A percentile compares a stretch with the other conserved stretches of the same genome.
Evolutionary conservation across 2,329 filamentous ascomycete genomes (phyloP).

Genomic region (Geosmithia morbida): DNA sequence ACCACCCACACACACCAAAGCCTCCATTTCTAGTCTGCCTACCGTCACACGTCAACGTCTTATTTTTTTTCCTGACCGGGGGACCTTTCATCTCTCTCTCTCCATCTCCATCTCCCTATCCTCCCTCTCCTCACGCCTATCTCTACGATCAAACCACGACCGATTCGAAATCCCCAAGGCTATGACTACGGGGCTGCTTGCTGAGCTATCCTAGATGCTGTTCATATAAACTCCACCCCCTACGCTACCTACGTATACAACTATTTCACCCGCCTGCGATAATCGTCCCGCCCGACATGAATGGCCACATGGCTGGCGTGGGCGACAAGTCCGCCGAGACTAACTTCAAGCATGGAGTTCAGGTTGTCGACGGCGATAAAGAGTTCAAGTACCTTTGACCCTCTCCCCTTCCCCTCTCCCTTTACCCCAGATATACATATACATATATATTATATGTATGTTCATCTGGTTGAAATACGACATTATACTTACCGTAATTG

Average conservation of each 20-base stretch:
- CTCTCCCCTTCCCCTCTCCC: background rate
- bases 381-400: conserved; percentile 68
- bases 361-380: conserved; percentile 87
- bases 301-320: conserved; percentile 67
- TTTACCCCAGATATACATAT: background rate
- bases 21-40: too few species aligned
- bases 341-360: conserved; percentile 83
- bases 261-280: background rate
- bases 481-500: too few species aligned
- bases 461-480: too few species aligned
- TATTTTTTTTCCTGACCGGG: background rate
- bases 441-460: too few species aligned
- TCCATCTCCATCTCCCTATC: background rate
- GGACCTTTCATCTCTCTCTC: too few species aligned
- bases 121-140: background rate
- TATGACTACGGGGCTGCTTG: too few species aligned
- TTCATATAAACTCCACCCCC: background rate
- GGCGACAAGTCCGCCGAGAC: conserved; percentile 49
- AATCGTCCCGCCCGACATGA: conserved; percentile 34
- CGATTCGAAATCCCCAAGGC: background rate
- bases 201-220: background rate
- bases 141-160: background rate
- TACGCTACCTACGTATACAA: background rate
- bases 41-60: background rate
- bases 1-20: background rate